Conservation (phyloP, 2,329 filamentous ascomycete species). For the Rosellinia necatrix region DNA sequence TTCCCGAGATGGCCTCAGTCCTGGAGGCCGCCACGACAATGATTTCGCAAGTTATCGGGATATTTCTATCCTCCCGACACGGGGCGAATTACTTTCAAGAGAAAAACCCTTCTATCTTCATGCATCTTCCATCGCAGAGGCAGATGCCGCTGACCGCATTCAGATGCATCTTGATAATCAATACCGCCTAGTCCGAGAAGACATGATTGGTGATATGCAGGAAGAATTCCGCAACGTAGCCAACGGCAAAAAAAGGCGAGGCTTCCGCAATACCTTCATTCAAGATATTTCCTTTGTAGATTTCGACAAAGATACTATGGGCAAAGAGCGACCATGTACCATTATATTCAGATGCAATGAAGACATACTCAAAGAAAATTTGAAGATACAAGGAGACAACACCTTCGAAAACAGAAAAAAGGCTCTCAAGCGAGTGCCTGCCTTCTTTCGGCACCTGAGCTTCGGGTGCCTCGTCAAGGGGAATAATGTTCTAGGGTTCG, state of each 20-base stretch:
- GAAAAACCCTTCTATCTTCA: slow-evolving; percentile 60
- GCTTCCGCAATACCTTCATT: slow-evolving; percentile 42
- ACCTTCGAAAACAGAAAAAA: slow-evolving; percentile 43
- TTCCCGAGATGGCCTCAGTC: background rate
- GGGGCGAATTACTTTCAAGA: slow-evolving; percentile 63
- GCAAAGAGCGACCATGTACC: slow-evolving; percentile 40
- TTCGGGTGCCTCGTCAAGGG: slow-evolving; percentile 64
- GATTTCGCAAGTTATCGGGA: slow-evolving; percentile 65
- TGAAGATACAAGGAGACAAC: slow-evolving; percentile 28
- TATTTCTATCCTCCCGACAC: slow-evolving; percentile 68
- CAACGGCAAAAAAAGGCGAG: slow-evolving; percentile 35
- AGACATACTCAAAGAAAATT: slow-evolving; percentile 52
- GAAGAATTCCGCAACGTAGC: slow-evolving; percentile 60
- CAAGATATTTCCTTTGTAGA: slow-evolving; percentile 38
- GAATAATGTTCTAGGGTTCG: slow-evolving; percentile 62
- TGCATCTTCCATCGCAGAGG: slow-evolving; percentile 53
- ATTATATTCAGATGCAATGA: slow-evolving; percentile 48
- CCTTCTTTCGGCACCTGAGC: slow-evolving; percentile 61
- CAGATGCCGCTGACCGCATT: slow-evolving; percentile 44
- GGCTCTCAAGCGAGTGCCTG: slow-evolving; percentile 52
- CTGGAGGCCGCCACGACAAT: slow-evolving; percentile 64
- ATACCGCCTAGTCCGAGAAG: slow-evolving; percentile 72
- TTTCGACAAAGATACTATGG: slow-evolving; percentile 44
- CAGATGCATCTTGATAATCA: slow-evolving; percentile 68
- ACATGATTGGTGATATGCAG: slow-evolving; percentile 69